Percentiles rank a stretch among this genome's conserved stretches.
Evolutionary conservation across 768 basidiomycete species (phyloP).

Genomic region (Xerocomus spinulosus): DNA sequence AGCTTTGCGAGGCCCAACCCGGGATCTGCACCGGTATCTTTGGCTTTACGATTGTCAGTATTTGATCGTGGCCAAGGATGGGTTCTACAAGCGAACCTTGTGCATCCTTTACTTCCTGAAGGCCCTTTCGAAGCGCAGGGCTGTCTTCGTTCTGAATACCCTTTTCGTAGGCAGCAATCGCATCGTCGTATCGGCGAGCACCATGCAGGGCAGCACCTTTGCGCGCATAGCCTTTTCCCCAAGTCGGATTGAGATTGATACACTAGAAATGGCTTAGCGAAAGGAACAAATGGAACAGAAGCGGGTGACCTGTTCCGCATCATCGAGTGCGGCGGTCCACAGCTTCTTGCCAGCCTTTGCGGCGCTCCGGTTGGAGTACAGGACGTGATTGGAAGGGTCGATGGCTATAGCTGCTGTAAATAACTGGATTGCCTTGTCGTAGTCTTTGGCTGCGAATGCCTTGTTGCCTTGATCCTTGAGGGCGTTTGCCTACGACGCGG

Average conservation of each 20-base stretch:
- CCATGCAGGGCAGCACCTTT: conserved; percentile 95
- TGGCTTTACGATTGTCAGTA: conserved; percentile 24
- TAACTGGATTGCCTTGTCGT: conserved; percentile 79
- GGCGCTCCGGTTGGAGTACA: conserved; percentile 91
- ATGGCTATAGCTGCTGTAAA: conserved; percentile 80
- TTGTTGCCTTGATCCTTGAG: conserved; percentile 95
- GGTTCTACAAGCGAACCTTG: conserved; percentile 47
- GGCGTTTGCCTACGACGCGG: conserved; percentile 40
- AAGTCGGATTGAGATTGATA: conserved; percentile 69
- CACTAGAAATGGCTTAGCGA: conserved; percentile 45
- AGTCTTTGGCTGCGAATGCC: conserved; percentile 90
- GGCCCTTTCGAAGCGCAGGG: conserved; percentile 77
- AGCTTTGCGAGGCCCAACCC: conserved; percentile 65
- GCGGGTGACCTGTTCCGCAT: conserved; percentile 79
- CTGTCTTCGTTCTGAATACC: conserved; percentile 82
- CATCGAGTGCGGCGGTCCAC: conserved; percentile 71
- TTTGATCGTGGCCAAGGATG: background rate
- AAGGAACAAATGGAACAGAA: background rate
- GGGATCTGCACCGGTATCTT: conserved; percentile 36
- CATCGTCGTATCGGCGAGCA: conserved; percentile 69
- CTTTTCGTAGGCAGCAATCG: conserved; percentile 75
- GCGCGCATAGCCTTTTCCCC: conserved; percentile 88
- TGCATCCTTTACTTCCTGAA: conserved; percentile 84
- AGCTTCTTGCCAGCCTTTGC: conserved; percentile 82
- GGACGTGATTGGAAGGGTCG: conserved; percentile 80